Evolutionary conservation across 2,329 filamentous ascomycete species (phyloP).

Genomic region (Ascochyta koolunga): DNA sequence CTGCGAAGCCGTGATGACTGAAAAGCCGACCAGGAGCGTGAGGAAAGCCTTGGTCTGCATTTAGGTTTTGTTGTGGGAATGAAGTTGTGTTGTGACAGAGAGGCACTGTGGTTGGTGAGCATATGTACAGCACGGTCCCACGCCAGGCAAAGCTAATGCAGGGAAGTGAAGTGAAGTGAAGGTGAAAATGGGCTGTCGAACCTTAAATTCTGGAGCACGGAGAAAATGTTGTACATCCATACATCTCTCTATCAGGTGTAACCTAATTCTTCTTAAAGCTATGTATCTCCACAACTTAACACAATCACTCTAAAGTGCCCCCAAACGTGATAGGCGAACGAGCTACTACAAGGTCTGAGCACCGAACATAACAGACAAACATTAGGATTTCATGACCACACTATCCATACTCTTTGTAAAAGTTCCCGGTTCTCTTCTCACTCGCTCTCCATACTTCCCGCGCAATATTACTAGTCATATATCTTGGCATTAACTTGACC

Average conservation of each 20-base stretch:
- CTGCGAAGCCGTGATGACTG: neutral
- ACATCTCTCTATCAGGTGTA: too few species aligned
- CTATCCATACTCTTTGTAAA: neutral
- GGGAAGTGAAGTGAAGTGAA: conserved; percentile 1
- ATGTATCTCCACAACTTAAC: too few species aligned
- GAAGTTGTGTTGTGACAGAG: neutral
- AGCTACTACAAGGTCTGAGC: too few species aligned
- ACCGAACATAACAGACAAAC: too few species aligned
- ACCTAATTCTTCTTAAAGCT: too few species aligned
- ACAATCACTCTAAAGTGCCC: too few species aligned
- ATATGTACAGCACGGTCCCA: neutral
- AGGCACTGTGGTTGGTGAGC: neutral
- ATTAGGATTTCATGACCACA: neutral
- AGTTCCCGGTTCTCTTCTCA: conserved; percentile 51
- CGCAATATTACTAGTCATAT: conserved; percentile 41
- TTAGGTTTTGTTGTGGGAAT: neutral
- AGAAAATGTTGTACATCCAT: too few species aligned
- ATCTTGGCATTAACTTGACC: conserved; percentile 61
- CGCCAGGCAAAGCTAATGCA: neutral
- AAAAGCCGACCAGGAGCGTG: neutral
- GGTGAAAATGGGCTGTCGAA: neutral
- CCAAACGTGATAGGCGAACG: too few species aligned
- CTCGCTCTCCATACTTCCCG: conserved; percentile 52
- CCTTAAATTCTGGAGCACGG: too few species aligned
- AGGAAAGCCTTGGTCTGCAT: neutral